Percentiles rank a stretch among this genome's conserved stretches.
Evolutionary conservation across 2,329 filamentous ascomycete species (phyloP).

Genomic region (Ophiostoma ulmi): DNA sequence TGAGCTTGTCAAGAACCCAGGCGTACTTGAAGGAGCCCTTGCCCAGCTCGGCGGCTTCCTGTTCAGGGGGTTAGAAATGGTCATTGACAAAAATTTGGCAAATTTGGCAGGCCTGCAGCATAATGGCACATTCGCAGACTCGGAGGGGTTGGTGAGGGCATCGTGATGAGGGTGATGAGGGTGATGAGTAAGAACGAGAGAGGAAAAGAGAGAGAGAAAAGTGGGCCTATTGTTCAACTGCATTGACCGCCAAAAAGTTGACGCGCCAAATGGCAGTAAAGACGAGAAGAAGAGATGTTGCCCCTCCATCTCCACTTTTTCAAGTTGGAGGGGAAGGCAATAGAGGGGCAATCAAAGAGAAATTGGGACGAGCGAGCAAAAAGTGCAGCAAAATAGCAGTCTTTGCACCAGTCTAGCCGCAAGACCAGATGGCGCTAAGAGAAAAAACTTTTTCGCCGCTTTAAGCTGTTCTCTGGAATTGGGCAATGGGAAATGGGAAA

Average conservation of each 20-base stretch:
- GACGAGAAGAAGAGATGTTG: conserved; percentile 9
- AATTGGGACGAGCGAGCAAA: conserved; percentile 14
- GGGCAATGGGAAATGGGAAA: conserved; percentile 8
- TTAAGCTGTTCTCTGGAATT: conserved; percentile 7
- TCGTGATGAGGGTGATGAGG: neutral
- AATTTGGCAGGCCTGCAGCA: neutral
- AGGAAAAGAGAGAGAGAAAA: neutral
- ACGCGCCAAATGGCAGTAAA: conserved; percentile 2
- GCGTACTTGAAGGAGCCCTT: conserved; percentile 99
- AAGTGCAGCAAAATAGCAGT: neutral
- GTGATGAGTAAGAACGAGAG: neutral
- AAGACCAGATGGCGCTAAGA: conserved; percentile 28
- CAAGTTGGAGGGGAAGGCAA: conserved; percentile 16
- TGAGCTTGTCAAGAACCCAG: conserved; percentile 99
- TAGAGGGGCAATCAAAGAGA: conserved; percentile 21
- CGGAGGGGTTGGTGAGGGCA: too few species aligned
- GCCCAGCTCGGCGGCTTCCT: conserved; percentile 98
- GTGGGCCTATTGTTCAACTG: neutral
- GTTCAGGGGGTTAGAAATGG: conserved; percentile 29
- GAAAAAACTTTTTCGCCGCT: conserved; percentile 26
- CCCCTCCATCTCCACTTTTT: conserved; percentile 28
- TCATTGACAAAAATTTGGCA: neutral
- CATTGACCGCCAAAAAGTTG: neutral
- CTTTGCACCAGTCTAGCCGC: conserved; percentile 11
- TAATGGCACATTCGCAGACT: neutral